Evolutionary conservation across 805 yeast genomes (phyloP).

Genomic region (Clavispora vitiphila): DNA sequence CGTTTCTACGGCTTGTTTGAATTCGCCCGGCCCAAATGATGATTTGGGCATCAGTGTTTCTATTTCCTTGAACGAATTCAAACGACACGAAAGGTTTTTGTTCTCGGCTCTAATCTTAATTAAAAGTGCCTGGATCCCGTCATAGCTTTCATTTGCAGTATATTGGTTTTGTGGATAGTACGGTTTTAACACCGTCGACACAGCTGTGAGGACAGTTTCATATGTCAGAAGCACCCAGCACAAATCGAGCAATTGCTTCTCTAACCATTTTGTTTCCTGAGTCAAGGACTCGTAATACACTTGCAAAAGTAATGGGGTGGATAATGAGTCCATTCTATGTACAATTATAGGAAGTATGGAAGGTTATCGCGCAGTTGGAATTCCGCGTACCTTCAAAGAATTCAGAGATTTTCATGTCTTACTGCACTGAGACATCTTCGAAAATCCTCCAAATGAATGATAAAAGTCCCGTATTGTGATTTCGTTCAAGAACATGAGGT

Average conservation of each 20-base stretch:
- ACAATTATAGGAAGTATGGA: not conserved
- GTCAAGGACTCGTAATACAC: not conserved
- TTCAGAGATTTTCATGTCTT: too few species aligned
- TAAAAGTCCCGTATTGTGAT: too few species aligned
- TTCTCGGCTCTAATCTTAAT: not conserved
- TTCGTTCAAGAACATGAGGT: too few species aligned
- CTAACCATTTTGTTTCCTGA: not conserved
- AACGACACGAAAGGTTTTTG: not conserved
- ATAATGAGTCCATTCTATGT: not conserved
- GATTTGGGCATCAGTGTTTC: not conserved
- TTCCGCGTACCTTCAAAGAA: too few species aligned
- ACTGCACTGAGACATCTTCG: too few species aligned
- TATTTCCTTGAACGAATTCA: not conserved
- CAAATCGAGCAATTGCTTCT: not conserved
- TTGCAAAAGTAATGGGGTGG: not conserved
- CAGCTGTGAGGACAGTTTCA: not conserved
- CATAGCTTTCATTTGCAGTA: not conserved
- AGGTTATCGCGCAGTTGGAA: not conserved
- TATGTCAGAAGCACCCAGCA: not conserved
- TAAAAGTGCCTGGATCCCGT: not conserved
- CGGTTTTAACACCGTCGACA: not conserved
- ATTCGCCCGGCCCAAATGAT: not conserved
- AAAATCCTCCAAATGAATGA: too few species aligned
- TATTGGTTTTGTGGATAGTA: not conserved
- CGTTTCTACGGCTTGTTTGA: not conserved